Base-by-base conservation (phyloP, 139 green algal genomes). In the Chlorella sp. region DNA sequence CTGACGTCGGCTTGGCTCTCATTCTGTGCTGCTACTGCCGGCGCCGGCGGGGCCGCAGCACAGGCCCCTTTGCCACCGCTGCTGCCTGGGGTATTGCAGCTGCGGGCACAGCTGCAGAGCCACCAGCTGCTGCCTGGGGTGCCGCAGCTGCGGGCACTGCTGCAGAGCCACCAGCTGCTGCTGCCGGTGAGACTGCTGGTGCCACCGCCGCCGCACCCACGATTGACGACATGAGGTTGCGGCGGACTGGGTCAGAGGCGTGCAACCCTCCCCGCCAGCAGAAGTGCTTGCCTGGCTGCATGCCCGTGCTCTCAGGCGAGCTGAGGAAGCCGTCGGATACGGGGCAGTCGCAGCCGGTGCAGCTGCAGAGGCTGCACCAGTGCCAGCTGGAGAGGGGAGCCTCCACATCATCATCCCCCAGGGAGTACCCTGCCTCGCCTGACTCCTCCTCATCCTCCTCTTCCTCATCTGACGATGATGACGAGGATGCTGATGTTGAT, bases 201-300 rank as follows among this genome's bases (percentile, higher is more conserved):
- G 34, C 61, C 7, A 36, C 61, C 28, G 24, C 83, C 18, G 48
- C 60, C 83, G 34, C 28, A 28, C 22, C 26, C 26, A 39, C 61
- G 14, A 81, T 34, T 11, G 42, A 14, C 0, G 84, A 37, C 36
- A 88, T 66, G 1, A 88, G 84, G 39, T 81, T 81, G 64, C 84
- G 64, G 7, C 84, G 64, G 26, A 88, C 84, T 34, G 84, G 39
- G 39, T 83, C 75, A 5, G 36, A 30, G 22, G 37, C 11, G 5
- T 53, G 77, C 77, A 83, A 39, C 37, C 22, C 77, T 1, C 3
- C 77, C 34, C 87, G 40, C 87, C 87, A 91, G 66, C 34, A 73
- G 48, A 91, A 88, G 81, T 78, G 87, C 69, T 86, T 91, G 42
- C 87, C 87, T 0, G 78, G 78, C 75, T 84, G 34, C 87, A 91